Percentiles rank a stretch among this genome's conserved stretches.
Conservation (phyloP, 495 filamentous ascomycete species). For the Astrothelium subdiscretum region DNA sequence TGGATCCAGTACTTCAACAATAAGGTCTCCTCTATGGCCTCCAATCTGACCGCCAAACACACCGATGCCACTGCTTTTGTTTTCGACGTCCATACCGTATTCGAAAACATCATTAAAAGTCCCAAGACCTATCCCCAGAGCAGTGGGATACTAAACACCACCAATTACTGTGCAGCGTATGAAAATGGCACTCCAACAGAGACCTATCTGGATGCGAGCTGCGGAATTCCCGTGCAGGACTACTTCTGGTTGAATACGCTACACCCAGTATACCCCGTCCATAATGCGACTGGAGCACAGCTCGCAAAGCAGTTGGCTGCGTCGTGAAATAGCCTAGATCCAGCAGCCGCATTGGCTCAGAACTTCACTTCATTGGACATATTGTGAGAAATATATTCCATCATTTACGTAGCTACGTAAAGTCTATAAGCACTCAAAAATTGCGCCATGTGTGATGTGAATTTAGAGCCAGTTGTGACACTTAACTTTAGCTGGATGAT, state of each 20-base stretch:
- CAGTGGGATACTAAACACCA: slow-evolving; percentile 39
- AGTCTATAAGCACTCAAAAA: too few relatives aligned
- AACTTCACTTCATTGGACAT: too few relatives aligned
- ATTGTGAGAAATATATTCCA: too few relatives aligned
- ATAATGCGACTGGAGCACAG: slow-evolving; percentile 41
- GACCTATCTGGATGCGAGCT: slow-evolving; percentile 34
- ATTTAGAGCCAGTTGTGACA: too few relatives aligned
- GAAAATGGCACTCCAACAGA: slow-evolving; percentile 42
- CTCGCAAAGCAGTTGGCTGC: slow-evolving; percentile 7
- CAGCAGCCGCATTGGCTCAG: neutral
- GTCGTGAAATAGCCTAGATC: neutral
- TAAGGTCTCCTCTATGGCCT: slow-evolving; percentile 13
- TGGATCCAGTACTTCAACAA: slow-evolving; percentile 23
- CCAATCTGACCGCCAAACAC: slow-evolving; percentile 14
- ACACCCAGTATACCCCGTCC: slow-evolving; percentile 49
- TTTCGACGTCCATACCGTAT: slow-evolving; percentile 23
- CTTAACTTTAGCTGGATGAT: too few relatives aligned
- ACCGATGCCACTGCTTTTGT: slow-evolving; percentile 19
- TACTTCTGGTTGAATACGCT: slow-evolving; percentile 54
- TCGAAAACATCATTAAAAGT: slow-evolving; percentile 19
- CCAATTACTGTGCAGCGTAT: slow-evolving; percentile 41
- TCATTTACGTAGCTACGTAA: too few relatives aligned
- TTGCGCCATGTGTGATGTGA: too few relatives aligned
- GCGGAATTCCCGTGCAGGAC: slow-evolving; percentile 41
- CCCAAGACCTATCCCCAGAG: slow-evolving; percentile 23